phyloP scores from a whole-genome alignment of 768 basidiomycete genomes.

The Phylloporus sp. region DNA sequence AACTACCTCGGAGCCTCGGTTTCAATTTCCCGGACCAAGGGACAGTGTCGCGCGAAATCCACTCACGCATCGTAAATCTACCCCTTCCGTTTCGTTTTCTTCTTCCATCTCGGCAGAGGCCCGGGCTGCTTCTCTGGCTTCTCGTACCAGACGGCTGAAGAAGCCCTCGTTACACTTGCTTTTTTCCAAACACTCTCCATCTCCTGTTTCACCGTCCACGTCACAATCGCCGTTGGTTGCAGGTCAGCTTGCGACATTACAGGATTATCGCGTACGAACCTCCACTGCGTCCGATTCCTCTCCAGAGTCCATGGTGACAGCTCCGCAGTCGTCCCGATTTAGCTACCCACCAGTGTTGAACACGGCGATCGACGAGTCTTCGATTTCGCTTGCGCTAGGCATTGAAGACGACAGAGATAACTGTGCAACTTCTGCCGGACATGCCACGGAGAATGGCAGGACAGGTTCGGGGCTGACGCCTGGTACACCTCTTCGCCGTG shows the following conservation, averaged over 20 bases:
- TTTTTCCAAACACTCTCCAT: constrained; percentile 60
- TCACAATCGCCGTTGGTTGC: constrained; percentile 24
- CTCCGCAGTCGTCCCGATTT: constrained; percentile 46
- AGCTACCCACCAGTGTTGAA: constrained; percentile 56
- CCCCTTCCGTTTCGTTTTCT: constrained; percentile 32
- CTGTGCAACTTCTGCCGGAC: constrained; percentile 7
- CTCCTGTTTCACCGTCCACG: constrained; percentile 38
- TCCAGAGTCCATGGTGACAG: constrained; percentile 50
- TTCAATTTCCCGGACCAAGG: constrained; percentile 46
- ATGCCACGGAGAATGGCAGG: constrained; percentile 9
- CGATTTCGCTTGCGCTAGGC: constrained; percentile 37
- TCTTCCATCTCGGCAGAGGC: constrained; percentile 32
- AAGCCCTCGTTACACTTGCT: constrained; percentile 68
- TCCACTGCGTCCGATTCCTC: constrained; percentile 34
- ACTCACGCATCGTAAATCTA: constrained; percentile 35
- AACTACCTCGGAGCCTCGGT: constrained; percentile 18
- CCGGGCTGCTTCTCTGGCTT: constrained; percentile 35
- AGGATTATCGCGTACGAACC: constrained; percentile 20
- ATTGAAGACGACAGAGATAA: constrained; percentile 29
- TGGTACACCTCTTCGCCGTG: constrained; percentile 2
- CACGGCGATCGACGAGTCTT: constrained; percentile 57
- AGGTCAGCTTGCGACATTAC: constrained; percentile 7
- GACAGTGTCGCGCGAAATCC: constrained; percentile 30
- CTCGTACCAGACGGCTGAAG: constrained; percentile 42
- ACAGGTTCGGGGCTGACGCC: constrained; percentile 15